Evolutionary conservation across 345 rosid genomes (phyloP).

Genomic region (Rhizophora mangle): DNA sequence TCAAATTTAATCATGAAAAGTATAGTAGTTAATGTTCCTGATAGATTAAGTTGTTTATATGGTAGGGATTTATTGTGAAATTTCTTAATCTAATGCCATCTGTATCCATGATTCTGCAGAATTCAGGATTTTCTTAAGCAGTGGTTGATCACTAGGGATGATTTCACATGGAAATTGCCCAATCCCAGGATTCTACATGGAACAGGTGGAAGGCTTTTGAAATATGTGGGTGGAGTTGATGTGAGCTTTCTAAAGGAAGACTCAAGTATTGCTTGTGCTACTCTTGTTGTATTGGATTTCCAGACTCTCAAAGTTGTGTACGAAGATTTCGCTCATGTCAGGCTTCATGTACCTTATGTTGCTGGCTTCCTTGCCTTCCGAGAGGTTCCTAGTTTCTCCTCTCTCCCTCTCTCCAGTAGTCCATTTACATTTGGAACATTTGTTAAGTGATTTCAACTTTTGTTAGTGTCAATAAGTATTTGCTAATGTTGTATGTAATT

Average conservation of each 20-base stretch:
- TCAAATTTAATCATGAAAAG: no score
- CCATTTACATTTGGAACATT: neutral
- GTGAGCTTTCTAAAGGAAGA: slow-evolving; percentile 77
- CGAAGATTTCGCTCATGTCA: slow-evolving; percentile 45
- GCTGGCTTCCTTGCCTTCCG: slow-evolving; percentile 91
- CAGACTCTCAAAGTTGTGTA: slow-evolving; percentile 45
- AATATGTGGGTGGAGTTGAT: slow-evolving; percentile 89
- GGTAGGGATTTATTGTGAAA: neutral
- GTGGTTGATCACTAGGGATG: slow-evolving; percentile 56
- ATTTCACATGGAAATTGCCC: slow-evolving; percentile 60
- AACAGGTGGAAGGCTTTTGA: slow-evolving; percentile 33
- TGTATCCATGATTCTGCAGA: slow-evolving; percentile 27
- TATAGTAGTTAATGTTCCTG: neutral
- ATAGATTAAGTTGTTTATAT: neutral
- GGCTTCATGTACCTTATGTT: slow-evolving; percentile 60
- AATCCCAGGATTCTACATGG: slow-evolving; percentile 8
- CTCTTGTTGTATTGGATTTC: slow-evolving; percentile 69
- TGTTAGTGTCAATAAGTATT: no score
- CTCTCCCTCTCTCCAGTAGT: neutral
- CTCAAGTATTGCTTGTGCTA: slow-evolving; percentile 60
- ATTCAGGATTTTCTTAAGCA: slow-evolving; percentile 56
- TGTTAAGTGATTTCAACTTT: neutral
- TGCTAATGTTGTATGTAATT: no score
- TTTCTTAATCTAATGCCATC: neutral
- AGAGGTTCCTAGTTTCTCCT: slow-evolving; percentile 44